A percentile compares a stretch with the other conserved stretches of the same genome.
These are phyloP conservation scores for Nemania sp. DNA, from an alignment of 2,329 filamentous ascomycete species.

Conservation along the genomic window DNA sequence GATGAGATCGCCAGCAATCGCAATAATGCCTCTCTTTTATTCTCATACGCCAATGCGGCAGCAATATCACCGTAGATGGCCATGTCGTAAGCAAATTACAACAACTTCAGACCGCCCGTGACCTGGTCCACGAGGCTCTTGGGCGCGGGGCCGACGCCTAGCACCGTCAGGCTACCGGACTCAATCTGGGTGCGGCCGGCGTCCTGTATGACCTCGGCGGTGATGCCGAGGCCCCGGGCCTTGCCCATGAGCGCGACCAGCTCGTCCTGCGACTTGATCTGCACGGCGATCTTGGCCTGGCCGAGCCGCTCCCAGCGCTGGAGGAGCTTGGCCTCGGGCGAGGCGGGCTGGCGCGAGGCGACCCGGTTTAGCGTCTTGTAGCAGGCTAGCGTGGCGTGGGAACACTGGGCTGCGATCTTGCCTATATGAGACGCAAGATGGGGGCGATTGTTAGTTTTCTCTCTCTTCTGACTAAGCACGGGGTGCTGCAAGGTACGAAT, in stretches of 20 bases:
- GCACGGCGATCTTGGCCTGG: conserved; percentile 92
- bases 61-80: background rate
- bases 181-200: conserved; percentile 98
- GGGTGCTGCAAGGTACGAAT: too few species aligned
- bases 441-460: conserved; percentile 12
- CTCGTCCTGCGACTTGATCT: conserved; percentile 85
- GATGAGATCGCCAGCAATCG: too few species aligned
- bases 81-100: conserved; percentile 26
- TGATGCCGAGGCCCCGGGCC: conserved; percentile 81
- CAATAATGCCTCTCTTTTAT: background rate
- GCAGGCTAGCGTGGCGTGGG: conserved; percentile 95
- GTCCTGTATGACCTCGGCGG: conserved; percentile 88
- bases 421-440: conserved; percentile 61
- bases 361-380: conserved; percentile 78
- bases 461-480: too few species aligned
- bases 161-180: conserved; percentile 85
- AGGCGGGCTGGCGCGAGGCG: conserved; percentile 55
- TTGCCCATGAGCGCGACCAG: conserved; percentile 73
- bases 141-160: conserved; percentile 82
- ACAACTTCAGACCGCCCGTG: conserved; percentile 41
- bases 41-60: background rate
- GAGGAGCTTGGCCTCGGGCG: conserved; percentile 66
- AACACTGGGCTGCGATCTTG: conserved; percentile 95
- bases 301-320: conserved; percentile 83
- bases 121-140: conserved; percentile 86